Percentiles rank a stretch among this genome's conserved stretches.
Evolutionary conservation across 1,284 basidiomycete species (phyloP).

Genomic region (Apiotrichum veenhuisii): DNA sequence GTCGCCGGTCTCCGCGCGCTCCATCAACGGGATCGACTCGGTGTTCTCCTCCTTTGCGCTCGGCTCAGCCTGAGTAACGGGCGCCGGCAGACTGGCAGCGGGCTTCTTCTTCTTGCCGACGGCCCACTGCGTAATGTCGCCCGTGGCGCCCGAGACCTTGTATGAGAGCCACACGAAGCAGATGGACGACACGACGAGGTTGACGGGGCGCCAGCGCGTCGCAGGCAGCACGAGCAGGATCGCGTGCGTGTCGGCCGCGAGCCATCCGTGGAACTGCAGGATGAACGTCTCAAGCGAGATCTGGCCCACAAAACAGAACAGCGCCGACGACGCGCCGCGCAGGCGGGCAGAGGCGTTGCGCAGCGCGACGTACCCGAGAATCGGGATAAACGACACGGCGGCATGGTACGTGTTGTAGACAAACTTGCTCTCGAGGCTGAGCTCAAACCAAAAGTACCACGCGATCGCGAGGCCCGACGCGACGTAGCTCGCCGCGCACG

Average conservation of each 20-base stretch:
- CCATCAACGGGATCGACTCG: constrained; percentile 47
- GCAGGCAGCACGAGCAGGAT: constrained; percentile 74
- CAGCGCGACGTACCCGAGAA: constrained; percentile 67
- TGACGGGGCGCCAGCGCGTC: constrained; percentile 65
- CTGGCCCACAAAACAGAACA: constrained; percentile 74
- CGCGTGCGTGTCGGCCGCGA: constrained; percentile 80
- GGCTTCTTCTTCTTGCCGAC: constrained; percentile 53
- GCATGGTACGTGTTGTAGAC: constrained; percentile 80
- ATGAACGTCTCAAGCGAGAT: constrained; percentile 83
- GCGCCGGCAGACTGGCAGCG: constrained; percentile 23
- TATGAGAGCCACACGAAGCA: constrained; percentile 76
- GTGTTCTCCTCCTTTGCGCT: constrained; percentile 32
- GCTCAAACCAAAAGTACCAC: constrained; percentile 80
- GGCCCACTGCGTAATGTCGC: constrained; percentile 66
- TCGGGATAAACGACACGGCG: constrained; percentile 73
- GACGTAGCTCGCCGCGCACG: constrained; percentile 54
- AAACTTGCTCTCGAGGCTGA: constrained; percentile 70
- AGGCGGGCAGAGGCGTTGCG: constrained; percentile 70
- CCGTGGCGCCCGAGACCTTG: constrained; percentile 69
- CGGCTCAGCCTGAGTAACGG: constrained; percentile 20
- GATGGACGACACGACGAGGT: constrained; percentile 68
- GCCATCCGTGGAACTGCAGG: constrained; percentile 84
- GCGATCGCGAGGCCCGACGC: constrained; percentile 57
- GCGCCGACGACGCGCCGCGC: constrained; percentile 63
- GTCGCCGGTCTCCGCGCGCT: constrained; percentile 26